Conservation (phyloP, 1,284 basidiomycete species). For the Rhodotorula sp. region DNA sequence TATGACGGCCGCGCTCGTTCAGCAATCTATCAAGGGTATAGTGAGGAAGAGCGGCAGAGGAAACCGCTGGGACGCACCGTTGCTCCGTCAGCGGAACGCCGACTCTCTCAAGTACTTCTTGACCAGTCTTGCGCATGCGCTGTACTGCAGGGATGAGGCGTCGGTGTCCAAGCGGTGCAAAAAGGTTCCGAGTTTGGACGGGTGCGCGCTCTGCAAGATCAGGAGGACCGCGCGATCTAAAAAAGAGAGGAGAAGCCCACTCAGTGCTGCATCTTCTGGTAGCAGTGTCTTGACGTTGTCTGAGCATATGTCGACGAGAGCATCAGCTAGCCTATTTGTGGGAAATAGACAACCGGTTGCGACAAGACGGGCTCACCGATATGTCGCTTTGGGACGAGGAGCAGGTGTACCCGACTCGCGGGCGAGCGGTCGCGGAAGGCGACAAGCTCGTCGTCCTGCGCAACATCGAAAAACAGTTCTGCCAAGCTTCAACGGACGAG, state of each 20-base stretch:
- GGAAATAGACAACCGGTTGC: not conserved
- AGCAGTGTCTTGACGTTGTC: slow-evolving; percentile 32
- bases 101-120: no score
- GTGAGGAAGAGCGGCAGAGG: no score
- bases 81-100: no score
- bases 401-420: slow-evolving; percentile 26
- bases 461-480: not conserved
- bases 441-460: slow-evolving; percentile 27
- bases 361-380: slow-evolving; percentile 17
- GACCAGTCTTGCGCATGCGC: no score
- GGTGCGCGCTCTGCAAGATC: no score
- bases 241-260: slow-evolving; percentile 1
- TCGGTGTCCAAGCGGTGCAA: no score
- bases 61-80: not conserved
- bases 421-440: slow-evolving; percentile 32
- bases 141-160: no score
- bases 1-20: not conserved
- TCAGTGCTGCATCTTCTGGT: not conserved
- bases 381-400: slow-evolving; percentile 31
- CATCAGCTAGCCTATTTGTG: not conserved
- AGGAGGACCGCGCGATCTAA: not conserved
- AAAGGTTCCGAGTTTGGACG: no score
- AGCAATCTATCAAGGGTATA: not conserved
- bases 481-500: not conserved
- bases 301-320: not conserved